Base-by-base conservation (phyloP, 768 basidiomycete species). In the Suillus plorans region DNA sequence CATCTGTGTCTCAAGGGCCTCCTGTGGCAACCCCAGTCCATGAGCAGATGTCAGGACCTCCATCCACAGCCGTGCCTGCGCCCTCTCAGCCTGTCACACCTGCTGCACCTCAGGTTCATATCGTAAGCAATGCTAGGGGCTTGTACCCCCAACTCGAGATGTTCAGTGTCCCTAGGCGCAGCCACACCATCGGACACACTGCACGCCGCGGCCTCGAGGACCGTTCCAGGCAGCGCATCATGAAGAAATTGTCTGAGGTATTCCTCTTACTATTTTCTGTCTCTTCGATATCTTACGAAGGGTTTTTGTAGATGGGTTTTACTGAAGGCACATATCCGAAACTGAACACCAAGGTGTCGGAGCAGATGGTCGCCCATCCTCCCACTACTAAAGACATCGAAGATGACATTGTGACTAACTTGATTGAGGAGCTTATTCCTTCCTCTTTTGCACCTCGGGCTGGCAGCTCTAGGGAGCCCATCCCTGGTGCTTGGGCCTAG, bases 231-330 rank as follows among this genome's bases (percentile, higher is more conserved):
- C 75, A 79, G 60, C 80, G 86, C 55, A 86, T 91, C 68, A 81
- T 80, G 63, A 84, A 74, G 69, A 84, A 86, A 68, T 78, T 92
- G 18, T 83, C 83, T 62, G 90, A 89, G 41, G 58, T 59, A 42
- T 71, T 89, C 91, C 74, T 60, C 86, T 82, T 12, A 39, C 52
- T 44, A 58, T 39, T 12, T 60, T 63, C 44, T 52, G 13, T 49
- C 63, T 36, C 31, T 58, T 53, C 7, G 47, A 42, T 4, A 36
- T 45, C 69, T 71, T 22, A 70, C 62, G 56, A 25, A 64, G 34
- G 69, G 22, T 8, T 61, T 16, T 53, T 68, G 5, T 59, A 91
- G 90, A 91, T 91, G 90, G 90, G 90, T n/a, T 90, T 91, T 68
- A 86, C 85, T 13, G 81, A 86, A 63, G 77, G 77, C 56, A 79